A percentile compares a stretch with the other conserved stretches of the same genome.
Conservation (phyloP, 2,329 filamentous ascomycete genomes). For the Aspergillus caelatus region DNA sequence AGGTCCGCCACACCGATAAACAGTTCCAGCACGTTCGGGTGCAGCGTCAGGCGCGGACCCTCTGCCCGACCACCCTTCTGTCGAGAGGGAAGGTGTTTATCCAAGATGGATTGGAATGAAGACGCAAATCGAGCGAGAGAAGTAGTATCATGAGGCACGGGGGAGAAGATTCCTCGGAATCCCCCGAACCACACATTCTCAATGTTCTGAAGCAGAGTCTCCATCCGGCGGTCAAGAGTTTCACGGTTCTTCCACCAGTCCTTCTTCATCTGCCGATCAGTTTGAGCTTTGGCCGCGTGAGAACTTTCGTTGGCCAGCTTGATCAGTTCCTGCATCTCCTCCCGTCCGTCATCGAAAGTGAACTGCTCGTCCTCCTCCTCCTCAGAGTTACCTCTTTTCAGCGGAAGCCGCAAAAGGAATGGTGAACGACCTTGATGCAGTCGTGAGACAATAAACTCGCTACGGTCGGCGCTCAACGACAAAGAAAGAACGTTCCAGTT, state of each 20-base stretch:
- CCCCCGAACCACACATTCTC: constrained; percentile 94
- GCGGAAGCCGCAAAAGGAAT: constrained; percentile 82
- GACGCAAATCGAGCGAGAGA: constrained; percentile 75
- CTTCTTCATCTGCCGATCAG: constrained; percentile 71
- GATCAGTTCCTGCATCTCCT: constrained; percentile 83
- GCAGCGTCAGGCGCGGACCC: constrained; percentile 56
- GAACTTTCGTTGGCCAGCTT: constrained; percentile 79
- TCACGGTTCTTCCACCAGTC: constrained; percentile 91
- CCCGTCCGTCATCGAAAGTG: constrained; percentile 76
- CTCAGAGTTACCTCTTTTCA: constrained; percentile 78
- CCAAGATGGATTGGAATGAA: constrained; percentile 76
- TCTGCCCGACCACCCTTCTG: constrained; percentile 60
- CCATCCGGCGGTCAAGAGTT: constrained; percentile 74
- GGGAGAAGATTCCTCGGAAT: constrained; percentile 91
- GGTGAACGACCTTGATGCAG: constrained; percentile 74
- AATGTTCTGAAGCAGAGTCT: constrained; percentile 78
- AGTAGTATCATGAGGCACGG: constrained; percentile 63
- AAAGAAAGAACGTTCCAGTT: constrained; percentile 86
- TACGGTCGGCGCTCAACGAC: constrained; percentile 76
- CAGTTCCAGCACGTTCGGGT: constrained; percentile 75
- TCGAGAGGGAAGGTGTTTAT: constrained; percentile 83
- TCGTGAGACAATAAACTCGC: constrained; percentile 88
- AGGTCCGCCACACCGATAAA: constrained; percentile 84
- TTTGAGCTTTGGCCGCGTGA: constrained; percentile 72
- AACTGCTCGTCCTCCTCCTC: constrained; percentile 79